Evolutionary conservation across 768 basidiomycete genomes (phyloP), one percentile per base, ranked within the genome.

Genomic region (Saitozyma sp.): DNA sequence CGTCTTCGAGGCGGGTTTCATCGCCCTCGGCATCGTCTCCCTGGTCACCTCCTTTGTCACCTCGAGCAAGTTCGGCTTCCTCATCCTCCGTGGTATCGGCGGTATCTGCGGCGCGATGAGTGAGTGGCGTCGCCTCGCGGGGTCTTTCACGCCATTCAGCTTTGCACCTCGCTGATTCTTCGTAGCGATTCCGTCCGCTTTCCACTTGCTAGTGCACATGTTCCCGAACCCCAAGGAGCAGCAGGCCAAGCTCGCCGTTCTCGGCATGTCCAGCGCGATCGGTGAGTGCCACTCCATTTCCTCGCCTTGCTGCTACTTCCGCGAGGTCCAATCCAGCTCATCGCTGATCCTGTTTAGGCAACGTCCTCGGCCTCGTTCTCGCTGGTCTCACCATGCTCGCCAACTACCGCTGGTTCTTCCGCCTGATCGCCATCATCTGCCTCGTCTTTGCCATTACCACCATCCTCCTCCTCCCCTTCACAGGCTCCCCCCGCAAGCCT

Each of bases 391-490:
- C 61, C 17, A 74, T 71, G 71, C 56, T 71, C 4, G 64, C 67
- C 9, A 63, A 52, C 54, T 86, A 82, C 78, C 80, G 71, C 37
- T 85, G 84, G 85, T 80, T 85, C 17, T 85, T 86, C 69, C 85
- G 82, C 71, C 80, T 83, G 61, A 74, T 80, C 41, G 80, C 83
- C 2, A 80, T 84, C 43, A 58, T 85, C 42, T 71, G 83, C 70
- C 50, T 82, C 16, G 43, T 80, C 6, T 84, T 83, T 59, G 68
- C 73, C 16, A 68, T 79, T 60, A 50, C 81, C 16, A 79, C 80
- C 3, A 68, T 70, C 61, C 38, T 67, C 52, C 64, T 74, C 52
- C 65, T 70, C 1, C 71, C 72, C 11, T 67, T 65, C 64, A 72
- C 59, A 40, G 64, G 64, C 17, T 67, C 71, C 8, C 59, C 67